Base-by-base conservation (phyloP, 805 yeast species). In the Blastobotrys mokoenaii region DNA sequence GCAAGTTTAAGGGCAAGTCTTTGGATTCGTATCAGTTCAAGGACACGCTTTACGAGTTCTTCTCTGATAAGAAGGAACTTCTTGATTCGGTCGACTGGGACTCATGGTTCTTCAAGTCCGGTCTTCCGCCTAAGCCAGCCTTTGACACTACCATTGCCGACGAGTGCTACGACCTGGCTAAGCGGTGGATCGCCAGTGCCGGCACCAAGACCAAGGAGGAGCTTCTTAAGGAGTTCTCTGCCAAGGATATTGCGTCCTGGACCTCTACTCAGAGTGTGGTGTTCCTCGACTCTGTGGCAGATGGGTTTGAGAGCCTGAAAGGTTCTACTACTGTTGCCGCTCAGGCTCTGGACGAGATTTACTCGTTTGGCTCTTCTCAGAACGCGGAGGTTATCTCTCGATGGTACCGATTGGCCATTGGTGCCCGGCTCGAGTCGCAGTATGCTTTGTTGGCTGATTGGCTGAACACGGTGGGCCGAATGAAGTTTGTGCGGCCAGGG, bases 401-500 rank as follows among this genome's bases (percentile, higher is more conserved):
- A 60, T 83, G 86, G 81, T 85, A 72, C 62, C 69, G 79, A 48
- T 71, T 87, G 44, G 79, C 83, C 53, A 69, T 85, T 6, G 65
- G 71, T 0, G 82, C 82, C 27, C 66, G 70, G 25, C 66, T 77
- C 45, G 62, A 69, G 30, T 67, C 68, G 43, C 54, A 56, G 34
- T 75, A 81, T 60, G 66, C 64, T 46, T 66, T 64, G 38, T 67
- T 88, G 39, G 87, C 94, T 2, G 76, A 77, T 44, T 88, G 95
- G 95, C 72, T 88, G 45, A 94, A 90, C 10, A 80, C 89, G 2
- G 93, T 88, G 17, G 96, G 96, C 16, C 76, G 96, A 70, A 88
- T 88, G 96, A 88, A 88, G 68, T 88, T 81, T 59, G 95, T 85
- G 20, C 76, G 96, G 63, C 95, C 96, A 27, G 86, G 93, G 3